phyloP scores from a whole-genome alignment of 1,284 basidiomycete genomes.

The Cutaneotrichosporon mucoides region DNA sequence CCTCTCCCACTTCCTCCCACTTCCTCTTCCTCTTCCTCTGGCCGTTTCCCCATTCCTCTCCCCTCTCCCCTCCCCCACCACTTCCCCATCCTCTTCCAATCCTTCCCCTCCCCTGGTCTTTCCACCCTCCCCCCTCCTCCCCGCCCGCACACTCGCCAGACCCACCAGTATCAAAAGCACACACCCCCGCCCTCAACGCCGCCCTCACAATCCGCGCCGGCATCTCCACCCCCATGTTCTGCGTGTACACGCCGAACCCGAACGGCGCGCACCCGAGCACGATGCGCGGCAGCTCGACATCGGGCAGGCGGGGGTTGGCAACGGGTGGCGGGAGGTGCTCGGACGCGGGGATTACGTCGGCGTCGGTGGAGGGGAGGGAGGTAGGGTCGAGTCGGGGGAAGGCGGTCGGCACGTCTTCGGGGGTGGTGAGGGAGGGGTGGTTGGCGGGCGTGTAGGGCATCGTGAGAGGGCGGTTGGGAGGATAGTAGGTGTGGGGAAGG shows the following conservation, averaged over 20 bases:
- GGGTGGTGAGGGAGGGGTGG: conserved; percentile 29
- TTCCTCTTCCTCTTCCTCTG: too few species aligned
- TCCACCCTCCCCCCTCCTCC: too few species aligned
- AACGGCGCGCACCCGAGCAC: conserved; percentile 69
- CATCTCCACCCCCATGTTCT: conserved; percentile 56
- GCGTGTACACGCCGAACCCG: conserved; percentile 65
- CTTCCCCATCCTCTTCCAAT: too few species aligned
- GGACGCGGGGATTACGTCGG: conserved; percentile 20
- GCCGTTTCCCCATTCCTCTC: too few species aligned
- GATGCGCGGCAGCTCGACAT: conserved; percentile 53
- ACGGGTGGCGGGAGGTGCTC: conserved; percentile 22
- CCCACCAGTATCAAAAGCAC: conserved; percentile 75
- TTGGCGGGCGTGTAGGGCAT: conserved; percentile 16
- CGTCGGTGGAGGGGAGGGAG: conserved; percentile 21
- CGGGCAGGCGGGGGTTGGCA: neutral
- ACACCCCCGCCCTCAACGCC: conserved; percentile 80
- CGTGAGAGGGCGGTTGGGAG: too few species aligned
- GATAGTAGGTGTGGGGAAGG: too few species aligned
- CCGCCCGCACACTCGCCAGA: neutral
- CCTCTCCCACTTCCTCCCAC: too few species aligned
- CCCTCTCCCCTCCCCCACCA: too few species aligned
- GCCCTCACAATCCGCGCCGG: conserved; percentile 70
- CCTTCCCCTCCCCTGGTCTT: too few species aligned
- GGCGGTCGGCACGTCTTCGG: conserved; percentile 22
- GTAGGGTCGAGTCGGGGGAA: conserved; percentile 12